phyloP scores from a whole-genome alignment of 2,329 filamentous ascomycete species.

The Fusarium scirpi region DNA sequence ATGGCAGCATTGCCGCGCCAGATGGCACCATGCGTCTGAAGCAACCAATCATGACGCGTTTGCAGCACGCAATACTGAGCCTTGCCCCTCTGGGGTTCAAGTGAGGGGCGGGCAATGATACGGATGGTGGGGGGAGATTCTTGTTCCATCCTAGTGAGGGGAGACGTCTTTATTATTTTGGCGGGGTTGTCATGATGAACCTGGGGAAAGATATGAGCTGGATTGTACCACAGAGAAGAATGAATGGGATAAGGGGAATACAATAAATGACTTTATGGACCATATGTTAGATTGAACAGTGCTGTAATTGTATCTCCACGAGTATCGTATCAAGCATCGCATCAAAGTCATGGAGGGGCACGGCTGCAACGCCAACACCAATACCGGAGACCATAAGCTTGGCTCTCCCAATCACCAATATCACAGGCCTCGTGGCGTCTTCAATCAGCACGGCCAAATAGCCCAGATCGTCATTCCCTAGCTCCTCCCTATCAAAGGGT shows the following conservation, averaged over 20 bases:
- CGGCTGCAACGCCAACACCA: slow-evolving; percentile 22
- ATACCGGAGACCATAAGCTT: slow-evolving; percentile 14
- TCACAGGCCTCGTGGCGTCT: slow-evolving; percentile 32
- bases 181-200: slow-evolving; percentile 33
- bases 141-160: slow-evolving; percentile 16
- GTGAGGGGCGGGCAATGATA: slow-evolving; percentile 39
- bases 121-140: slow-evolving; percentile 26
- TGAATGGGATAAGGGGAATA: too few species aligned
- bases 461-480: slow-evolving; percentile 29
- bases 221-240: neutral
- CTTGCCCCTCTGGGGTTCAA: slow-evolving; percentile 42
- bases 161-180: slow-evolving; percentile 16
- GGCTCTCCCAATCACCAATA: slow-evolving; percentile 34
- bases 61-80: slow-evolving; percentile 47
- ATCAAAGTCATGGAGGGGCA: neutral
- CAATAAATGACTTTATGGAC: too few species aligned
- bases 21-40: slow-evolving; percentile 42
- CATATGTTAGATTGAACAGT: too few species aligned
- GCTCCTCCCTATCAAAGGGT: slow-evolving; percentile 6
- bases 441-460: slow-evolving; percentile 9
- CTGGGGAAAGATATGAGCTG: neutral
- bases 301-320: too few species aligned
- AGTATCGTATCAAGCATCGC: too few species aligned
- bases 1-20: slow-evolving; percentile 44
- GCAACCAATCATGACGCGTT: slow-evolving; percentile 31